These are phyloP conservation scores for Amaranthus cruentus DNA, from an alignment of 148 eudicot species.

Conservation along the genomic window DNA sequence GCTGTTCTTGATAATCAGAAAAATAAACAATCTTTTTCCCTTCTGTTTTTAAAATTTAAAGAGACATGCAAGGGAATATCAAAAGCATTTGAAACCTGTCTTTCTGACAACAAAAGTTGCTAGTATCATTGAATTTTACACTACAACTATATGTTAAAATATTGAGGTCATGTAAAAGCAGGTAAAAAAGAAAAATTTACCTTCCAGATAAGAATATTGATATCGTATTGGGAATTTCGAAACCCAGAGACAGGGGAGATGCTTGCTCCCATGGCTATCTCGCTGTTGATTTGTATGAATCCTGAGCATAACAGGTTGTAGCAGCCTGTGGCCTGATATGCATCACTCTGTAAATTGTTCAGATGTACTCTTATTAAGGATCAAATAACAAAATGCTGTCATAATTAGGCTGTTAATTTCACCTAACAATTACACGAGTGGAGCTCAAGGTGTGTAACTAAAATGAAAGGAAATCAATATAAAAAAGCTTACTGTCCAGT, in stretches of 20 bases:
- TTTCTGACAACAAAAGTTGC: constrained; percentile 22
- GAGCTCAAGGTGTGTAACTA: too few relatives aligned
- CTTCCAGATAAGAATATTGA: constrained; percentile 98
- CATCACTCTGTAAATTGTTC: constrained; percentile 69
- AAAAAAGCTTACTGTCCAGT: constrained; percentile 80
- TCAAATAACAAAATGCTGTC: too few relatives aligned
- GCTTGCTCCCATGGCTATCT: constrained; percentile 98
- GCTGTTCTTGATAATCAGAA: background rate
- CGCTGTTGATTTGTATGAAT: constrained; percentile 88
- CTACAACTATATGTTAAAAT: background rate
- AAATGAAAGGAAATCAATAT: background rate
- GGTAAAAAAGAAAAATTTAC: constrained; percentile 31
- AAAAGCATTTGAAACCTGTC: constrained; percentile 25
- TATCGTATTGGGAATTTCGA: constrained; percentile 85
- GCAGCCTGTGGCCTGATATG: constrained; percentile 99
- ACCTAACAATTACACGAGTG: background rate
- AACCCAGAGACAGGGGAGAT: constrained; percentile 86
- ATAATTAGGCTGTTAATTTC: background rate
- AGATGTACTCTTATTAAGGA: too few relatives aligned
- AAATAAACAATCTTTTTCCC: constrained; percentile 1
- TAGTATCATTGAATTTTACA: constrained; percentile 7
- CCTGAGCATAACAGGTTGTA: constrained; percentile 96
- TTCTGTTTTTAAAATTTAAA: constrained; percentile 3
- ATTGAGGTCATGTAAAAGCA: background rate
- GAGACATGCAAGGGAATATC: constrained; percentile 17